Percentiles rank a stretch among this genome's conserved stretches.
Conservation (phyloP, 805 yeast genomes). For the Starmera amethionina region DNA sequence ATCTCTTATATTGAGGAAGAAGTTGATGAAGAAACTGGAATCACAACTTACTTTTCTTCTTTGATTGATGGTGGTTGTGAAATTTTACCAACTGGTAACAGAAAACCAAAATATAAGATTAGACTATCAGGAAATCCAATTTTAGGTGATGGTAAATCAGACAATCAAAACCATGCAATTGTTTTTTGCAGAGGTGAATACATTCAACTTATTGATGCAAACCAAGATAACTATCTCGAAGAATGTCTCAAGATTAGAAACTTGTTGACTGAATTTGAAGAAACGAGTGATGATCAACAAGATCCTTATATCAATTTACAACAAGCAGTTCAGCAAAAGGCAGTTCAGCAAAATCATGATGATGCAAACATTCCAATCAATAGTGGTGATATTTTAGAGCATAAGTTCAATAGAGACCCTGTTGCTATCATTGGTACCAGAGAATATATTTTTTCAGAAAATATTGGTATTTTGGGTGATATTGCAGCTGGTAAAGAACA, state of each 20-base stretch:
- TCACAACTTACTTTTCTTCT: constrained; percentile 44
- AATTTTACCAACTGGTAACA: constrained; percentile 43
- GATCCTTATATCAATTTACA: constrained; percentile 45
- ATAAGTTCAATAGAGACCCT: constrained; percentile 28
- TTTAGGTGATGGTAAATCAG: constrained; percentile 79
- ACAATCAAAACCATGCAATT: constrained; percentile 71
- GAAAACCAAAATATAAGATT: constrained; percentile 54
- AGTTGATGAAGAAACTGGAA: constrained; percentile 23
- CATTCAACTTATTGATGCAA: constrained; percentile 73
- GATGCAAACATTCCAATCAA: constrained; percentile 12
- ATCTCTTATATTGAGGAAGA: constrained; percentile 53
- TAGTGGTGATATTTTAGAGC: constrained; percentile 13
- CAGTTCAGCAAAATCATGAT: not conserved
- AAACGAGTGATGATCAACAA: constrained; percentile 17
- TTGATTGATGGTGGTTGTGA: constrained; percentile 66
- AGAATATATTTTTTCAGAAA: constrained; percentile 77
- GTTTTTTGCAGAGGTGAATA: constrained; percentile 75
- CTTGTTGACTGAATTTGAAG: constrained; percentile 70
- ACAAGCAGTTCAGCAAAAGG: constrained; percentile 15
- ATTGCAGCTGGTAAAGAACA: constrained; percentile 86
- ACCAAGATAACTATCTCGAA: constrained; percentile 75
- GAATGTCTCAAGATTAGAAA: constrained; percentile 71
- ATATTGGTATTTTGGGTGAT: constrained; percentile 74
- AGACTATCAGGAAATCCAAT: constrained; percentile 73
- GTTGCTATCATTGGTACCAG: constrained; percentile 81